These are phyloP conservation scores for Yamadazyma kanchanaburiensis DNA, from an alignment of 1,139 yeast genomes.

Conservation along the genomic window DNA sequence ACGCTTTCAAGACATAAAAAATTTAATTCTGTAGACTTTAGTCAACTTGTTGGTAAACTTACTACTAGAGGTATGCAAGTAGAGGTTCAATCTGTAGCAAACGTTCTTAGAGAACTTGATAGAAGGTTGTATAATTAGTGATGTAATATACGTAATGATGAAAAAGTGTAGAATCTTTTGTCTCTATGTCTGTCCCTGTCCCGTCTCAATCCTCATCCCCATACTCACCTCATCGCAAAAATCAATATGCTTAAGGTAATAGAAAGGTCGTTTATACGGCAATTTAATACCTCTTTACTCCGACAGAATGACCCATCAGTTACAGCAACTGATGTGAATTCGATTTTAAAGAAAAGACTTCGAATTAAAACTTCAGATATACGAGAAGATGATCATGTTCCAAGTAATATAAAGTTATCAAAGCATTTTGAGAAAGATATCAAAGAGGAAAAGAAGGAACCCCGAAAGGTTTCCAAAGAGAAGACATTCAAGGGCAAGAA, in stretches of 20 bases:
- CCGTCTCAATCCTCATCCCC: too few relatives aligned
- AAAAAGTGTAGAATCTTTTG: neutral
- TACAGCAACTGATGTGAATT: neutral
- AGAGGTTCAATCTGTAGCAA: constrained; percentile 83
- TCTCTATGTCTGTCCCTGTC: too few relatives aligned
- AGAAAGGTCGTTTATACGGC: constrained; percentile 1
- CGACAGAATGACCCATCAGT: too few relatives aligned
- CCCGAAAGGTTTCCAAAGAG: too few relatives aligned
- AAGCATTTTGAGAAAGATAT: neutral
- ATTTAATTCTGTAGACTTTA: constrained; percentile 68
- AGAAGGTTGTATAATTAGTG: constrained; percentile 52
- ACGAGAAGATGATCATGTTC: neutral
- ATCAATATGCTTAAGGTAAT: too few relatives aligned
- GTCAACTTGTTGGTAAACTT: constrained; percentile 69
- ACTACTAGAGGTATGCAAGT: constrained; percentile 85
- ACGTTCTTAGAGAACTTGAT: constrained; percentile 75
- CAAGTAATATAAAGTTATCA: neutral
- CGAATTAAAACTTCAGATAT: neutral
- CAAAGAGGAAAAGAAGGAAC: constrained; percentile 5
- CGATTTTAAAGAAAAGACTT: neutral
- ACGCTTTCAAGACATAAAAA: constrained; percentile 79
- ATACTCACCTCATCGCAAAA: too few relatives aligned
- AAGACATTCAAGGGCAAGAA: too few relatives aligned
- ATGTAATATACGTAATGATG: neutral
- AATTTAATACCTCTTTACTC: neutral